phyloP scores from a whole-genome alignment of 345 rosid genomes.

The Pseudoturritis turrita region DNA sequence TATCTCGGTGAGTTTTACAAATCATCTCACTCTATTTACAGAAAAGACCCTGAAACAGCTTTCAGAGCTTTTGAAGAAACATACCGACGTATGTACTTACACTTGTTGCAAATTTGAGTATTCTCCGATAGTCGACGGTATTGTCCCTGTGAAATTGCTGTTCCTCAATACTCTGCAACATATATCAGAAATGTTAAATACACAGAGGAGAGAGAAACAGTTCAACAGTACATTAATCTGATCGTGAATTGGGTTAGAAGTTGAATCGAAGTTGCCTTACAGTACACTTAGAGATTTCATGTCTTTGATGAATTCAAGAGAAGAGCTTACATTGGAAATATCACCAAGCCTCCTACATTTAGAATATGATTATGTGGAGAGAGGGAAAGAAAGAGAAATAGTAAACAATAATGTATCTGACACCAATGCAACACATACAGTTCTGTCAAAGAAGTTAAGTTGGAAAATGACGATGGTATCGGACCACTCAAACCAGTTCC shows the following conservation, averaged over 20 bases:
- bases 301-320: constrained; percentile 45
- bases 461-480: constrained; percentile 58
- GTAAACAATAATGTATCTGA: neutral
- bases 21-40: neutral
- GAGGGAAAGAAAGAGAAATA: neutral
- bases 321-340: constrained; percentile 50
- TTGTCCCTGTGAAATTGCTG: constrained; percentile 45
- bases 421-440: constrained; percentile 45
- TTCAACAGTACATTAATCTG: neutral
- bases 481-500: constrained; percentile 61
- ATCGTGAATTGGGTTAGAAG: constrained; percentile 5
- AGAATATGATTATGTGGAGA: neutral
- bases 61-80: neutral
- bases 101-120: constrained; percentile 41
- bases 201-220: neutral
- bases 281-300: constrained; percentile 43
- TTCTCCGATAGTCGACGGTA: constrained; percentile 56
- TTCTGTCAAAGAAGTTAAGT: constrained; percentile 42
- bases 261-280: constrained; percentile 34
- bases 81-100: constrained; percentile 38
- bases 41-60: neutral
- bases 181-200: constrained; percentile 6
- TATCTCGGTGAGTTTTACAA: neutral
- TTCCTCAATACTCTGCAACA: constrained; percentile 51
- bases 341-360: constrained; percentile 58